Percentiles rank a stretch among this genome's conserved stretches.
Evolutionary conservation across 768 basidiomycete genomes (phyloP).

Genomic region (Naematelia aurantialba): DNA sequence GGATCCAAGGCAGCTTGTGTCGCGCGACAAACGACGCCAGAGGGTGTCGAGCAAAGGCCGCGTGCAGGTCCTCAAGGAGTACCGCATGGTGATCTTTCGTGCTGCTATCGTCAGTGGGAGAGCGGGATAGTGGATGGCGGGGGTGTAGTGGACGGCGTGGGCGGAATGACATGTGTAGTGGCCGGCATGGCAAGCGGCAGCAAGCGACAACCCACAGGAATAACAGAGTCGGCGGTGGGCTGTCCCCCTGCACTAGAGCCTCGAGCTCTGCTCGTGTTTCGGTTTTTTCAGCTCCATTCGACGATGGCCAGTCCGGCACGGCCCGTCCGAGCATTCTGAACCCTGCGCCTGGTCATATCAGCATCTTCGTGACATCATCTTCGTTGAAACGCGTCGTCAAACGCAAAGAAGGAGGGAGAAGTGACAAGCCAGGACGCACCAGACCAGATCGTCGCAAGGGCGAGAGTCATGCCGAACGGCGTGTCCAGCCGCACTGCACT

Average conservation of each 20-base stretch:
- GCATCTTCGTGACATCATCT: constrained; percentile 5
- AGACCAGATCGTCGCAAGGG: constrained; percentile 64
- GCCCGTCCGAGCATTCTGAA: constrained; percentile 35
- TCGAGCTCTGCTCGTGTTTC: constrained; percentile 9
- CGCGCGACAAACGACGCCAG: constrained; percentile 66
- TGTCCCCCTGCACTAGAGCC: neutral
- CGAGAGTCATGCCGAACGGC: constrained; percentile 70
- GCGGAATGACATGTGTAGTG: too few species aligned
- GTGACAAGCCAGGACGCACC: constrained; percentile 15
- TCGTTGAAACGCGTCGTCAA: constrained; percentile 58
- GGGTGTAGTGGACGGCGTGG: too few species aligned
- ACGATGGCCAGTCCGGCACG: constrained; percentile 19
- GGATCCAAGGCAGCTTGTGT: constrained; percentile 68
- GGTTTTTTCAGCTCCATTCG: constrained; percentile 23
- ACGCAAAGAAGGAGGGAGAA: neutral
- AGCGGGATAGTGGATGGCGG: too few species aligned
- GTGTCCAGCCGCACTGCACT: constrained; percentile 70
- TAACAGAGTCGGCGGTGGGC: constrained; percentile 63
- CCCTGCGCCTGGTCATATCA: constrained; percentile 26
- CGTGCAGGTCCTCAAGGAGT: constrained; percentile 58
- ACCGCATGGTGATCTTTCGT: constrained; percentile 60
- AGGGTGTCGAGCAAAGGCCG: constrained; percentile 57
- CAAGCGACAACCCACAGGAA: constrained; percentile 54
- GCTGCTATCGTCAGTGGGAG: constrained; percentile 22
- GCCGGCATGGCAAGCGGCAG: too few species aligned